Conservation (phyloP, 1,139 yeast species). For the Hyphopichia burtonii region DNA sequence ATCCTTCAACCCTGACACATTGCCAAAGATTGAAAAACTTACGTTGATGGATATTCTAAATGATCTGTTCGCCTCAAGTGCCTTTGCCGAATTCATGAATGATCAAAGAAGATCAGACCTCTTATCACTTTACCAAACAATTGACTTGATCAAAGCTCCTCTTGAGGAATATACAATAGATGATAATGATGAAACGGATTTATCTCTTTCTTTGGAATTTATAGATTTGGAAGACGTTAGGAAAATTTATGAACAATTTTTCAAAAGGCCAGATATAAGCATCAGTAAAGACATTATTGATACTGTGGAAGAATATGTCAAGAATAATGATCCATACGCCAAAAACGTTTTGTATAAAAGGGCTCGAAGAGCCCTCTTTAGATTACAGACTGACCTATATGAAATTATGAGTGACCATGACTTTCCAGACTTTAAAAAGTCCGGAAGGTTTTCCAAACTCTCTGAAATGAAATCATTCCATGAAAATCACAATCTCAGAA, state of each 20-base stretch:
- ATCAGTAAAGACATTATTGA: constrained; percentile 22
- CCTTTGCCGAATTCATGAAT: constrained; percentile 59
- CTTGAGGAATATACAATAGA: constrained; percentile 47
- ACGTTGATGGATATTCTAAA: constrained; percentile 18
- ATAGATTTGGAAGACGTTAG: constrained; percentile 48
- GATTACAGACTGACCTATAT: constrained; percentile 54
- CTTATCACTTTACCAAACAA: constrained; percentile 64
- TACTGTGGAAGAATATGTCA: constrained; percentile 28
- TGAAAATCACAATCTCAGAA: background rate
- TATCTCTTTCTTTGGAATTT: constrained; percentile 35
- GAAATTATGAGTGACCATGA: constrained; percentile 48
- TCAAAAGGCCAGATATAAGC: constrained; percentile 26
- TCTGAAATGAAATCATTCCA: constrained; percentile 5
- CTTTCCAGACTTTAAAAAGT: constrained; percentile 55
- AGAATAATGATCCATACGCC: constrained; percentile 12
- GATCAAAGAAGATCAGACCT: constrained; percentile 40
- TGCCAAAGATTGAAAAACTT: constrained; percentile 5
- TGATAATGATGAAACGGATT: constrained; percentile 19
- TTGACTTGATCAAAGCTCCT: constrained; percentile 71
- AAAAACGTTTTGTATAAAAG: constrained; percentile 26
- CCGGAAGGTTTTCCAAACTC: constrained; percentile 13
- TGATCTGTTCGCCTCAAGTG: constrained; percentile 46
- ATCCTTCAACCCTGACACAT: constrained; percentile 1
- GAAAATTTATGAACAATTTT: constrained; percentile 46
- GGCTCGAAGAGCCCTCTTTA: constrained; percentile 58